These are phyloP conservation scores for Psilocybe tampanensis DNA, from an alignment of 768 basidiomycete genomes.

Conservation along the genomic window DNA sequence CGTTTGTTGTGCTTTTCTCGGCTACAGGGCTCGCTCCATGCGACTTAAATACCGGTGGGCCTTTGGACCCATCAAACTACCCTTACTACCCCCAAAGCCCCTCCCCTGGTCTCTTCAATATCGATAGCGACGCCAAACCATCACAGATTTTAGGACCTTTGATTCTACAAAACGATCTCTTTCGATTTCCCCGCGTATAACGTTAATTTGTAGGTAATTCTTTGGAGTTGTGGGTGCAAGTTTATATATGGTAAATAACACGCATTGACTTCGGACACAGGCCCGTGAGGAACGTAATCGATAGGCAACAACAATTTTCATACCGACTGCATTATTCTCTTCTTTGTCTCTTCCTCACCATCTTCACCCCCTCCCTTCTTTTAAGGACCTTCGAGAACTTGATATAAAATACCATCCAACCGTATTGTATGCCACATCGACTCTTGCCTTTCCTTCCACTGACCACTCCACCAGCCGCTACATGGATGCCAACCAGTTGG, in stretches of 20 bases:
- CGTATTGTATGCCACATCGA: not conserved
- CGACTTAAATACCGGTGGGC: not conserved
- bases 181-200: not conserved
- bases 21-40: not conserved
- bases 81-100: not conserved
- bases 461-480: not conserved
- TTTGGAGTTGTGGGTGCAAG: constrained; percentile 35
- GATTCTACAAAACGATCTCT: too few relatives aligned
- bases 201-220: not conserved
- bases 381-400: not conserved
- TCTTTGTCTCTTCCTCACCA: not conserved
- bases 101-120: not conserved
- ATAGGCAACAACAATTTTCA: constrained; percentile 21
- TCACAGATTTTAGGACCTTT: too few relatives aligned
- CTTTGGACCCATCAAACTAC: not conserved
- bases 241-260: constrained; percentile 38
- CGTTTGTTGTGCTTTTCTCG: constrained; percentile 12
- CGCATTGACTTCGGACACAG: constrained; percentile 27
- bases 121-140: not conserved
- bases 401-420: not conserved
- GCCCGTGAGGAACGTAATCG: constrained; percentile 20
- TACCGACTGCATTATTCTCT: constrained; percentile 20
- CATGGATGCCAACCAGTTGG: not conserved
- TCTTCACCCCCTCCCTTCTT: not conserved
- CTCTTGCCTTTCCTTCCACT: not conserved